A percentile compares a stretch with the other conserved stretches of the same genome.
These are phyloP conservation scores for Globisporangium viniferum DNA, from an alignment of 352 stramenopile genomes.

Conservation along the genomic window DNA sequence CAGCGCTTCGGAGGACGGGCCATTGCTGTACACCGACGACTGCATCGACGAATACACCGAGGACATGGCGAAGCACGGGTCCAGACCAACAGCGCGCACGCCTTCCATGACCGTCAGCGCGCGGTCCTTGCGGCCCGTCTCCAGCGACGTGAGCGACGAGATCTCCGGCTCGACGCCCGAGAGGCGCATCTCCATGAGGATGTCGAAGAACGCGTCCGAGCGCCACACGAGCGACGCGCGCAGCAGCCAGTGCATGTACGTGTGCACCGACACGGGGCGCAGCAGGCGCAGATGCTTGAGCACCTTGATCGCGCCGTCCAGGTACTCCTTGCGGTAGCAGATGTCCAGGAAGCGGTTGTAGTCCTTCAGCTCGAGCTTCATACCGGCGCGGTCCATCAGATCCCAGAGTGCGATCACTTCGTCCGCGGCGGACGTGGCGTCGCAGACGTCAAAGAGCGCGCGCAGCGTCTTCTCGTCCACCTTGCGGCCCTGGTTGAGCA, in stretches of 20 bases:
- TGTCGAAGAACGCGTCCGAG: constrained; percentile 80
- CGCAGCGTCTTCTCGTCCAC: constrained; percentile 72
- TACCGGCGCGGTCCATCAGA: constrained; percentile 61
- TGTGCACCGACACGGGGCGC: constrained; percentile 59
- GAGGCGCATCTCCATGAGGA: constrained; percentile 85
- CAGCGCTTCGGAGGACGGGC: constrained; percentile 44
- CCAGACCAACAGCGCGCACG: constrained; percentile 73
- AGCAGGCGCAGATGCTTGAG: constrained; percentile 73
- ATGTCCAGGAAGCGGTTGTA: constrained; percentile 74
- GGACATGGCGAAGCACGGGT: constrained; percentile 86
- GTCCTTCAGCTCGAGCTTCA: constrained; percentile 52
- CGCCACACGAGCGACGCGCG: constrained; percentile 77
- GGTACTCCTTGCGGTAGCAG: constrained; percentile 72
- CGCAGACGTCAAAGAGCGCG: constrained; percentile 67
- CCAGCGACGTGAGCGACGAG: constrained; percentile 79
- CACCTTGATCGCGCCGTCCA: constrained; percentile 75
- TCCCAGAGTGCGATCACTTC: constrained; percentile 70
- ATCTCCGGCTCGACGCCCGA: constrained; percentile 79
- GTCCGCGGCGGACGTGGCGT: constrained; percentile 56
- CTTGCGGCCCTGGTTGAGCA: constrained; percentile 83
- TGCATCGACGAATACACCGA: constrained; percentile 84
- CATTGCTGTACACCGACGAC: constrained; percentile 65
- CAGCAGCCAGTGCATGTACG: constrained; percentile 85
- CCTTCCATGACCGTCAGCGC: constrained; percentile 87
- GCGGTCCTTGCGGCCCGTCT: constrained; percentile 78